Evolutionary conservation across 2,329 filamentous ascomycete genomes (phyloP).

Genomic region (Elsinoe arachidis): DNA sequence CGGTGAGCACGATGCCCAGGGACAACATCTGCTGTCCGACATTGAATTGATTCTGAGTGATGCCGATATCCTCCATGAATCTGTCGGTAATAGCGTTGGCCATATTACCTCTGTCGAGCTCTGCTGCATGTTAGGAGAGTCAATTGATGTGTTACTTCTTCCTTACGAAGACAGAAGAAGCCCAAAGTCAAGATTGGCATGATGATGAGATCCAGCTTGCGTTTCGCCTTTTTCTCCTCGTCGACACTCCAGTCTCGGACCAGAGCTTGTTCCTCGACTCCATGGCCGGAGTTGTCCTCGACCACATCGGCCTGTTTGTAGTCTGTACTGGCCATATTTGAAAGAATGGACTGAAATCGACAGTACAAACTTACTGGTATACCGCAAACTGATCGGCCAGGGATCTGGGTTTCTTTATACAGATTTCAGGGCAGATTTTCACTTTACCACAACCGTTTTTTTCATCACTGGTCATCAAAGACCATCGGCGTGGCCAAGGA

Average conservation of each 20-base stretch:
- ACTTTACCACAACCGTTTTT: not conserved
- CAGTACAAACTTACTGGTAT: not conserved
- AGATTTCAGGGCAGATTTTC: not conserved
- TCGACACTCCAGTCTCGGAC: constrained; percentile 22
- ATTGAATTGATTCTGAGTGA: constrained; percentile 27
- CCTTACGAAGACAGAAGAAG: constrained; percentile 27
- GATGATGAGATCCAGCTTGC: constrained; percentile 27
- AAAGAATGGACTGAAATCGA: not conserved
- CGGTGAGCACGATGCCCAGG: constrained; percentile 27
- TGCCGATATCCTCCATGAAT: constrained; percentile 25
- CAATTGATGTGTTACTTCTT: not conserved
- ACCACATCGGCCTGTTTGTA: not conserved
- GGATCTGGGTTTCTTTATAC: not conserved
- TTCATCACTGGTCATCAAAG: not conserved
- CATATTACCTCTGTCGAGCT: constrained; percentile 26
- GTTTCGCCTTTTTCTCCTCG: constrained; percentile 24
- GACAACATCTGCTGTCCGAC: constrained; percentile 29
- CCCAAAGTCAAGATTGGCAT: constrained; percentile 27
- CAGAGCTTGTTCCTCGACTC: not conserved
- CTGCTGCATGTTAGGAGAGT: constrained; percentile 14
- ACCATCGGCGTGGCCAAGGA: not conserved
- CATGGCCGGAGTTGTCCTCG: not conserved
- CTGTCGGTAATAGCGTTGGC: constrained; percentile 27
- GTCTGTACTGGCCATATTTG: constrained; percentile 3
- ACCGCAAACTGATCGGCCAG: not conserved